Conservation (phyloP, 2,329 filamentous ascomycete species). For the Stagonosporopsis vannaccii region DNA sequence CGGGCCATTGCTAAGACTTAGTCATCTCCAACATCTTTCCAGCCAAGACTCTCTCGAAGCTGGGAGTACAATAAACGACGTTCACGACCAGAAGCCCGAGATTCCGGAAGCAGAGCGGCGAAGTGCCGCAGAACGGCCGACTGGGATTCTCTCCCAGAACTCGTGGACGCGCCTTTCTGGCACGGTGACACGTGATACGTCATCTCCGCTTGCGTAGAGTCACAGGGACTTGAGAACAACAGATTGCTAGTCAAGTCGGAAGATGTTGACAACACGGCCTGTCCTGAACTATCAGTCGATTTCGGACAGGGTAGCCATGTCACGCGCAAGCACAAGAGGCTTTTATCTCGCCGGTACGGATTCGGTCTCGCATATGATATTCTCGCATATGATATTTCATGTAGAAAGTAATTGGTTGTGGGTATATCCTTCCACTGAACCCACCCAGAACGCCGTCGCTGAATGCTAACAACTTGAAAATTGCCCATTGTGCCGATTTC, state of each 20-base stretch:
- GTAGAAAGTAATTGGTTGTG: constrained; percentile 1
- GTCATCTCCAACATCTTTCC: constrained; percentile 1
- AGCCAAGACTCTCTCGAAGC: neutral
- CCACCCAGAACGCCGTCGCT: constrained; percentile 33
- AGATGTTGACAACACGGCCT: neutral
- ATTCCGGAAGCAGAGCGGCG: constrained; percentile 8
- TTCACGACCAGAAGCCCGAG: constrained; percentile 1
- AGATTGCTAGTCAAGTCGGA: neutral
- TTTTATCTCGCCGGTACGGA: neutral
- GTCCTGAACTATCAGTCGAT: neutral
- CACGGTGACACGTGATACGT: constrained; percentile 17
- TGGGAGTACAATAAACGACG: neutral
- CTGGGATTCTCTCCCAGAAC: constrained; percentile 3
- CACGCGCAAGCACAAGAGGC: neutral
- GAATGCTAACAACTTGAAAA: constrained; percentile 22
- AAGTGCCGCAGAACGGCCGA: constrained; percentile 10
- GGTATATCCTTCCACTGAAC: constrained; percentile 12
- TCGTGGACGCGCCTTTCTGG: neutral
- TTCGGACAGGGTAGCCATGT: neutral
- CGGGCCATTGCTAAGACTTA: constrained; percentile 2
- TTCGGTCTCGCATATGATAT: neutral
- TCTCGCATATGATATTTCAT: constrained; percentile 5
- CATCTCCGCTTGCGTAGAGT: neutral
- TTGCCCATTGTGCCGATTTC: constrained; percentile 10
- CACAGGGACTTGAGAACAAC: neutral